Conservation (phyloP, 2,329 filamentous ascomycete genomes). For the Trichoderma polysporum region DNA sequence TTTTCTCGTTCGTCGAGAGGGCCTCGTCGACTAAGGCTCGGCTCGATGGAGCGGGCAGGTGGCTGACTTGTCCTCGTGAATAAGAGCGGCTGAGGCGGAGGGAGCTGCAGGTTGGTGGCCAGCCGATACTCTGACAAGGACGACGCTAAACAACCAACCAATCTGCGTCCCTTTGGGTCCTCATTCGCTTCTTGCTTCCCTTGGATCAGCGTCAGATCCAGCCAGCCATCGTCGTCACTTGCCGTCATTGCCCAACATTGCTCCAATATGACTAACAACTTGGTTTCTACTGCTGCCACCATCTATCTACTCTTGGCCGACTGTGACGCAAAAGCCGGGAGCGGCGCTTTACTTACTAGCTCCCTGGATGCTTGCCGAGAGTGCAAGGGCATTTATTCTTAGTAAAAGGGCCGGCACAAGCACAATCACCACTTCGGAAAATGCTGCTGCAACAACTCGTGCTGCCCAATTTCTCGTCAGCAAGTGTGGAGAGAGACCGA, state of each 20-base stretch:
- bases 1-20: constrained; percentile 8
- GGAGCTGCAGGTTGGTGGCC: constrained; percentile 17
- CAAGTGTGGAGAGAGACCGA: constrained; percentile 9
- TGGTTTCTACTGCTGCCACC: not conserved
- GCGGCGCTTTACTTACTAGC: constrained; percentile 3
- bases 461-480: not conserved
- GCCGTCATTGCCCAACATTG: constrained; percentile 9
- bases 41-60: constrained; percentile 16
- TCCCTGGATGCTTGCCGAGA: constrained; percentile 9
- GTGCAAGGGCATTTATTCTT: constrained; percentile 1
- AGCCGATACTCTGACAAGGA: constrained; percentile 14
- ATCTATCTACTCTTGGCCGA: not conserved
- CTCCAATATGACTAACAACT: constrained; percentile 1
- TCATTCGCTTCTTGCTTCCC: constrained; percentile 1
- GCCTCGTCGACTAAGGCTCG: constrained; percentile 10
- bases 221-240: not conserved
- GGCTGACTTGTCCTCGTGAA: constrained; percentile 19
- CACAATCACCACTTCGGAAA: not conserved
- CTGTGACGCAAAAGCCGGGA: not conserved
- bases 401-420: constrained; percentile 4
- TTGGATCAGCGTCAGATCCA: constrained; percentile 1
- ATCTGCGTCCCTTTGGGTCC: not conserved
- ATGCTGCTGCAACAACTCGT: not conserved
- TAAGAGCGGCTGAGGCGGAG: constrained; percentile 16
- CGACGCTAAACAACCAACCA: constrained; percentile 13